phyloP scores from a whole-genome alignment of 2,329 filamentous ascomycete genomes.

The Apiospora phragmitis region DNA sequence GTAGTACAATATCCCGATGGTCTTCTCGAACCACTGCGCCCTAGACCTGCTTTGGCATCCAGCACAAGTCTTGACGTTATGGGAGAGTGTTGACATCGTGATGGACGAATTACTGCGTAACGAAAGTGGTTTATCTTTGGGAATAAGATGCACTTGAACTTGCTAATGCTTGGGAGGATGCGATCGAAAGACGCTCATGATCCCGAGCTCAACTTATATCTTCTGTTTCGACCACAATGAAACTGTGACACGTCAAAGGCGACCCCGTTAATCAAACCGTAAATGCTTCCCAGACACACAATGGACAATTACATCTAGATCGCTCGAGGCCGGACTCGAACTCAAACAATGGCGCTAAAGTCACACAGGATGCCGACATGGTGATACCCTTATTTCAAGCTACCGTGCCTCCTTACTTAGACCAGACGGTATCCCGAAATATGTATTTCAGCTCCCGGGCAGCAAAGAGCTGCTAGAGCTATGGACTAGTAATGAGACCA shows the following conservation, averaged over 20 bases:
- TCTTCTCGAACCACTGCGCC: neutral
- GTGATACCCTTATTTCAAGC: neutral
- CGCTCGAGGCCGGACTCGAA: neutral
- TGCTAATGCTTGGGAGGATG: neutral
- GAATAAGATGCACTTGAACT: neutral
- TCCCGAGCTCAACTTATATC: neutral
- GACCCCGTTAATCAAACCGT: neutral
- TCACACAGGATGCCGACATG: neutral
- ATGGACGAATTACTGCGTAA: neutral
- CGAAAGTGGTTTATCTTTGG: neutral
- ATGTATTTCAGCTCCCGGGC: neutral
- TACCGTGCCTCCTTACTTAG: neutral
- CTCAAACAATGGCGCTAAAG: neutral
- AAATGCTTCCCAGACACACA: neutral
- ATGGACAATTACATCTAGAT: neutral
- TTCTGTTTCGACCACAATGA: neutral
- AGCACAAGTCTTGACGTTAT: neutral
- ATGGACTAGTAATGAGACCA: neutral
- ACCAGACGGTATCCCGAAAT: neutral
- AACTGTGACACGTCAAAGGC: neutral
- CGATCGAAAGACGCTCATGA: neutral
- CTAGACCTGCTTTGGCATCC: neutral
- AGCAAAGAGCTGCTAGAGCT: neutral
- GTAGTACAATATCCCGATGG: neutral
- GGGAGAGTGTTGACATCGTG: neutral